These are phyloP conservation scores for Vanrija sp. DNA, from an alignment of 1,284 basidiomycete genomes.

Conservation along the genomic window DNA sequence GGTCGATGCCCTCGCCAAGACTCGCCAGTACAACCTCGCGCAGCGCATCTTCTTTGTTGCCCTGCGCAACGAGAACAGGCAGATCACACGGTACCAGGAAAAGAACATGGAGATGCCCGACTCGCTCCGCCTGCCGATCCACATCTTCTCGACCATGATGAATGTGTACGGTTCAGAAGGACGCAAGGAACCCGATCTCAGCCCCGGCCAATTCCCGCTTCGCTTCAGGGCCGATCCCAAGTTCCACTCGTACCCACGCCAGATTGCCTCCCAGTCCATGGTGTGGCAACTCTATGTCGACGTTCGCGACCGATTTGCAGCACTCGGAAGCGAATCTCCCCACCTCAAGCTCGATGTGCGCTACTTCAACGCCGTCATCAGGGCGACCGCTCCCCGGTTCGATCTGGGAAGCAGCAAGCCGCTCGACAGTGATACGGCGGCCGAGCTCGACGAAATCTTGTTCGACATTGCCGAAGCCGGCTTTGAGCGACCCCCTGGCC, in stretches of 20 bases:
- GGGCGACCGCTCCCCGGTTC: conserved; percentile 6
- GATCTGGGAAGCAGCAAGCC: not conserved
- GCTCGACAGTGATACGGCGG: not conserved
- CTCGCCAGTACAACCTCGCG: conserved; percentile 28
- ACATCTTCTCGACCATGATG: conserved; percentile 30
- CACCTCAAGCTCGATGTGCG: conserved; percentile 8
- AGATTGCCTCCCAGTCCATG: conserved; percentile 8
- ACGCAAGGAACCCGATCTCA: not conserved
- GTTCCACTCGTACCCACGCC: too few relatives aligned
- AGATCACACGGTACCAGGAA: not conserved
- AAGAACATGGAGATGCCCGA: not conserved
- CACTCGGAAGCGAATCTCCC: not conserved
- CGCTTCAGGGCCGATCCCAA: too few relatives aligned
- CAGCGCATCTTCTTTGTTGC: conserved; percentile 34
- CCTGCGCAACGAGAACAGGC: conserved; percentile 3
- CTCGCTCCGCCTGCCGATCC: conserved; percentile 17
- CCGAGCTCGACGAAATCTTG: not conserved
- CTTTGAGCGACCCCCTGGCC: conserved; percentile 5
- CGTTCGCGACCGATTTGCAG: not conserved
- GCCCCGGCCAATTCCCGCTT: too few relatives aligned
- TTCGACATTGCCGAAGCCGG: conserved; percentile 10
- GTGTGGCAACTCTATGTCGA: not conserved
- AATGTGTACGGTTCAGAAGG: conserved; percentile 16
- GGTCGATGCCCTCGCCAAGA: conserved; percentile 24
- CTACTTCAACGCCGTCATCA: conserved; percentile 22